Evolutionary conservation across 2,329 filamentous ascomycete species (phyloP).

Genomic region (Trichoderma hamatum): DNA sequence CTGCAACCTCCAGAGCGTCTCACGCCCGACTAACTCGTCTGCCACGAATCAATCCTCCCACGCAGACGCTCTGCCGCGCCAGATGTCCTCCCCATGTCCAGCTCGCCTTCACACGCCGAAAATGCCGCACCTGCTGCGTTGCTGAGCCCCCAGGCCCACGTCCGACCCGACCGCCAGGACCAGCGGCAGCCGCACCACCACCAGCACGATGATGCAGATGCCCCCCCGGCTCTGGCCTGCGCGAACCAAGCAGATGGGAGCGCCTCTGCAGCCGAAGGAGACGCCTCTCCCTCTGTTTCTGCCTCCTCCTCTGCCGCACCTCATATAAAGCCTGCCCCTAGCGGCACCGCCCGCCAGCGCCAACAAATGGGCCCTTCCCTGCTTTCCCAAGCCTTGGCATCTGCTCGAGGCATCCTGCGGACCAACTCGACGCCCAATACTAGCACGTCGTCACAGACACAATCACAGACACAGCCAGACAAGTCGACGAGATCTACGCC

Average conservation of each 20-base stretch:
- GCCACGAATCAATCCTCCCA: slow-evolving; percentile 33
- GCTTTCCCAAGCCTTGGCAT: slow-evolving; percentile 61
- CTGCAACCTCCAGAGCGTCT: slow-evolving; percentile 30
- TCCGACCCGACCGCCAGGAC: slow-evolving; percentile 24
- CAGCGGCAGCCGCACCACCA: slow-evolving; percentile 27
- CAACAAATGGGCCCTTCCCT: slow-evolving; percentile 57
- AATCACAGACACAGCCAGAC: slow-evolving; percentile 5
- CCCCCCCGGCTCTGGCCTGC: slow-evolving; percentile 20
- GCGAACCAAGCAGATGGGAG: slow-evolving; percentile 14
- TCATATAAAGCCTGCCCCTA: slow-evolving; percentile 51
- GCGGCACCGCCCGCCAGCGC: slow-evolving; percentile 43
- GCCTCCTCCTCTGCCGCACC: not conserved
- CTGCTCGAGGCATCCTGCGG: slow-evolving; percentile 56
- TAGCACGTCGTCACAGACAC: not conserved
- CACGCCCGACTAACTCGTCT: slow-evolving; percentile 27
- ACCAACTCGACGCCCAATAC: slow-evolving; percentile 30
- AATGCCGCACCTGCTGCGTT: slow-evolving; percentile 57
- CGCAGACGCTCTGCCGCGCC: slow-evolving; percentile 41
- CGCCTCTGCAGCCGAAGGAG: not conserved
- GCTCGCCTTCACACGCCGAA: slow-evolving; percentile 53
- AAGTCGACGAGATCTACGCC: slow-evolving; percentile 2
- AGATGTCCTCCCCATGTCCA: slow-evolving; percentile 64
- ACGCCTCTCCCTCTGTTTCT: not conserved
- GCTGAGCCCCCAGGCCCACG: slow-evolving; percentile 41
- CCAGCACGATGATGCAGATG: slow-evolving; percentile 5